These are phyloP conservation scores for Talaromyces piceae DNA, from an alignment of 2,329 filamentous ascomycete species.

Conservation along the genomic window DNA sequence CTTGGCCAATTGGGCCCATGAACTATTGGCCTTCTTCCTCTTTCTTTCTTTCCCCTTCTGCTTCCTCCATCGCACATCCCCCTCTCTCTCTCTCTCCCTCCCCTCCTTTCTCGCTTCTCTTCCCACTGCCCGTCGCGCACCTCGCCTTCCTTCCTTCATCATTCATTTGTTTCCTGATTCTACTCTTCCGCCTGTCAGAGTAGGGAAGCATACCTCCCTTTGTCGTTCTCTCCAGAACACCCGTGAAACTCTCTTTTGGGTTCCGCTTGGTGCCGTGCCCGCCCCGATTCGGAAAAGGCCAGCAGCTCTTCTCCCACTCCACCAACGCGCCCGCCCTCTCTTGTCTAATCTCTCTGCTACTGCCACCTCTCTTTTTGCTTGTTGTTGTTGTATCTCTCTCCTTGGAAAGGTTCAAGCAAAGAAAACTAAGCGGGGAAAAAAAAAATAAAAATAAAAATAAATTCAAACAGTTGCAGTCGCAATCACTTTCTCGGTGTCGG, in stretches of 20 bases:
- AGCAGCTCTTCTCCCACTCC: conserved; percentile 7
- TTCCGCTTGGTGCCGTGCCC: conserved; percentile 11
- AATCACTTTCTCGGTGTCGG: conserved; percentile 9
- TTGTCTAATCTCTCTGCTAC: not conserved
- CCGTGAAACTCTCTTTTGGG: conserved; percentile 8
- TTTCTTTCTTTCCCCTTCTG: conserved; percentile 13
- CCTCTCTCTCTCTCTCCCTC: conserved; percentile 15
- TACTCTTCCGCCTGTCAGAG: conserved; percentile 22
- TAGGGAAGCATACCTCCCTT: conserved; percentile 19
- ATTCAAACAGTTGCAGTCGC: too few species aligned
- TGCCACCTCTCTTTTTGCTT: not conserved
- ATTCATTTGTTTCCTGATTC: conserved; percentile 38
- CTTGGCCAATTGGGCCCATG: not conserved
- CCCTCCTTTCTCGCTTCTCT: too few species aligned
- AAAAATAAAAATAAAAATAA: too few species aligned
- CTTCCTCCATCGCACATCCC: conserved; percentile 11
- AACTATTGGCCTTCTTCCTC: conserved; percentile 11
- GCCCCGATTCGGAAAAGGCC: conserved; percentile 11
- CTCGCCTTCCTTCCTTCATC: conserved; percentile 27
- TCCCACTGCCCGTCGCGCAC: conserved; percentile 13
- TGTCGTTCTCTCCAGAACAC: conserved; percentile 19
- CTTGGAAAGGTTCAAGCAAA: not conserved
- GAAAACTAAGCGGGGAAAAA: not conserved
- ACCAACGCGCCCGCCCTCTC: conserved; percentile 7
- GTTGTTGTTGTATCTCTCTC: not conserved